These are phyloP conservation scores for Apium graveolens DNA, from an alignment of 129 eudicot genomes.

Conservation along the genomic window DNA sequence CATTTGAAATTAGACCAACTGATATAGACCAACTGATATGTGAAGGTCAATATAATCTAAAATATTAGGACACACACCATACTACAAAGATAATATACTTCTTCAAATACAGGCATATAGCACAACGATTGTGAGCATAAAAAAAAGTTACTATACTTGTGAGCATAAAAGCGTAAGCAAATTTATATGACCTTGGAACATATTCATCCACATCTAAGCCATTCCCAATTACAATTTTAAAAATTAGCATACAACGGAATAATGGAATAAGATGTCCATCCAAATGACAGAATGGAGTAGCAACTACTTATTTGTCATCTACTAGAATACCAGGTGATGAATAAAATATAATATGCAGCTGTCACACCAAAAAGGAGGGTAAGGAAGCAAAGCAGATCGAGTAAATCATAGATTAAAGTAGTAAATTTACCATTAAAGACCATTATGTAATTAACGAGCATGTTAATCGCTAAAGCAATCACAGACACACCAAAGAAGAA, in stretches of 20 bases:
- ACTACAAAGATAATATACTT: too few species aligned
- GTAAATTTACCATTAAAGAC: conserved; percentile 72
- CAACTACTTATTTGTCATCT: background rate
- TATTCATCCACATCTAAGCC: conserved; percentile 98
- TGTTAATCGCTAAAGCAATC: conserved; percentile 90
- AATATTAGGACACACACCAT: too few species aligned
- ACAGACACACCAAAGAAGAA: conserved; percentile 99
- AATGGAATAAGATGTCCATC: background rate
- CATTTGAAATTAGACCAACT: background rate
- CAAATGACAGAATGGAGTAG: background rate
- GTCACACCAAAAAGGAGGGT: background rate
- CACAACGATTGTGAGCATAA: background rate
- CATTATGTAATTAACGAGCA: conserved; percentile 97
- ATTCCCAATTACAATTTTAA: conserved; percentile 42
- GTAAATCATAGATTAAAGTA: background rate
- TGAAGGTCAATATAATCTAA: too few species aligned
- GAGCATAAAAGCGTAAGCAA: conserved; percentile 95
- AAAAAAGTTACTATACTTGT: conserved; percentile 32
- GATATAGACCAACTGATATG: background rate
- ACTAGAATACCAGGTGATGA: background rate
- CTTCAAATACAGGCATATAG: too few species aligned
- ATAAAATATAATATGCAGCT: background rate
- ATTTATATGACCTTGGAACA: conserved; percentile 85
- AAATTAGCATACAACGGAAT: background rate
- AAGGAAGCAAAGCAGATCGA: background rate